Base-by-base conservation (phyloP, 1,139 yeast species). In the Pichia terricola region DNA sequence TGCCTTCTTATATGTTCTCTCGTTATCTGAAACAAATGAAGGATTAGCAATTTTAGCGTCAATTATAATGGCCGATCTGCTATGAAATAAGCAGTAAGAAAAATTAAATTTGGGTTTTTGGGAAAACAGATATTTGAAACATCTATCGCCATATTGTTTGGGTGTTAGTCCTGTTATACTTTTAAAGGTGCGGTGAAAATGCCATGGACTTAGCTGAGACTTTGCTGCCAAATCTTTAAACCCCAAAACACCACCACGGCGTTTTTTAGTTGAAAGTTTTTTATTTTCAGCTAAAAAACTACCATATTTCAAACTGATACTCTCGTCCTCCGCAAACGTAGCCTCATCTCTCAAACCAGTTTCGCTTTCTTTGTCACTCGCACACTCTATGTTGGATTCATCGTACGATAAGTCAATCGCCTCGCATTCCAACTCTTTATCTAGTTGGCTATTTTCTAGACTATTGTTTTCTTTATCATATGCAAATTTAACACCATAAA, bases 131-230 rank as follows among this genome's bases (percentile, higher is more conserved):
- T 68, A 81, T 53, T 80, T 85, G 76, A 86, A 82, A 61, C 95
- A 84, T 52, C 81, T 81, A 58, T 86, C 95, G 42, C 95, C 95
- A 56, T 86, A 86, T 5, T 86, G 82, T 66, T 86, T 84, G 34
- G 95, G 95, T 0, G 95, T 86, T 50, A 85, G 71, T 1, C 91
- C 89, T 16, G 94, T 83, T 46, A 86, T 87, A 37, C 82, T 76
- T 62, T 87, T 81, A 67, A 86, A 86, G 34, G 86, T 95, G 44
- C 95, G 69, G 66, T 86, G 95, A 63, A 86, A 86, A 64, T 86
- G 95, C 95, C 95, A 86, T n/a, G 95, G 94, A 27, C 86, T 77
- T 47, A 86, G 71, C 53, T 82, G 84, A 10, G 89, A 81, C 58
- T 85, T 83, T 22, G 87, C 81, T 6, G 95, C 95, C 59, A 86